Percentiles rank a stretch among this genome's conserved stretches.
Evolutionary conservation across 1,284 basidiomycete species (phyloP).

Genomic region (Bondarzewia mesenterica): DNA sequence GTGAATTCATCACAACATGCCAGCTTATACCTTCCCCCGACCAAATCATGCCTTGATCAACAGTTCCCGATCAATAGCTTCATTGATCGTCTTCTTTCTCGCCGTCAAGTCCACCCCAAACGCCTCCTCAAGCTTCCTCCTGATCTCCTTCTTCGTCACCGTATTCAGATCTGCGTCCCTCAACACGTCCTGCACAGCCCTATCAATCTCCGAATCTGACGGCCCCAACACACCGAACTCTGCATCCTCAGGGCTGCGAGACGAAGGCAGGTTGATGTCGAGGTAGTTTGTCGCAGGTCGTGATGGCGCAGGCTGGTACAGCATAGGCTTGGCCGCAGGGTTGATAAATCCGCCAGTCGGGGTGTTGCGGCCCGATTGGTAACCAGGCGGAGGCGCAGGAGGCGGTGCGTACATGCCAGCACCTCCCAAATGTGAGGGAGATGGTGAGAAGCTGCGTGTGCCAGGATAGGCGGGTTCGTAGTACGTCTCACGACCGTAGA

Average conservation of each 20-base stretch:
- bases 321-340: slow-evolving; percentile 12
- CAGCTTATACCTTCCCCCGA: no score
- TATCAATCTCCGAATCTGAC: slow-evolving; percentile 65
- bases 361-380: slow-evolving; percentile 73
- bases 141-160: slow-evolving; percentile 85
- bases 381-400: slow-evolving; percentile 49
- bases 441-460: slow-evolving; percentile 55
- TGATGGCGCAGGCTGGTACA: slow-evolving; percentile 54
- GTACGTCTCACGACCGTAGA: slow-evolving; percentile 77
- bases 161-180: slow-evolving; percentile 76
- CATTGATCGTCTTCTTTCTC: slow-evolving; percentile 63
- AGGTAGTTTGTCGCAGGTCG: slow-evolving; percentile 69
- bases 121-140: slow-evolving; percentile 71
- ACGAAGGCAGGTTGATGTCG: slow-evolving; percentile 52
- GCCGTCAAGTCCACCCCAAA: slow-evolving; percentile 67
- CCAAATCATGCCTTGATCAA: slow-evolving; percentile 23
- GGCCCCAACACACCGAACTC: slow-evolving; percentile 33
- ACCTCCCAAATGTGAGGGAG: slow-evolving; percentile 50
- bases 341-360: slow-evolving; percentile 39
- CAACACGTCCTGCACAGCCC: slow-evolving; percentile 64
- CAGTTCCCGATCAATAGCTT: slow-evolving; percentile 59
- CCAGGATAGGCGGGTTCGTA: slow-evolving; percentile 47
- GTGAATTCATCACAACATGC: neutral
- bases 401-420: slow-evolving; percentile 9
- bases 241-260: slow-evolving; percentile 41